Evolutionary conservation across 495 filamentous ascomycete genomes (phyloP).

Genomic region (Parachaetomium inaequale): DNA sequence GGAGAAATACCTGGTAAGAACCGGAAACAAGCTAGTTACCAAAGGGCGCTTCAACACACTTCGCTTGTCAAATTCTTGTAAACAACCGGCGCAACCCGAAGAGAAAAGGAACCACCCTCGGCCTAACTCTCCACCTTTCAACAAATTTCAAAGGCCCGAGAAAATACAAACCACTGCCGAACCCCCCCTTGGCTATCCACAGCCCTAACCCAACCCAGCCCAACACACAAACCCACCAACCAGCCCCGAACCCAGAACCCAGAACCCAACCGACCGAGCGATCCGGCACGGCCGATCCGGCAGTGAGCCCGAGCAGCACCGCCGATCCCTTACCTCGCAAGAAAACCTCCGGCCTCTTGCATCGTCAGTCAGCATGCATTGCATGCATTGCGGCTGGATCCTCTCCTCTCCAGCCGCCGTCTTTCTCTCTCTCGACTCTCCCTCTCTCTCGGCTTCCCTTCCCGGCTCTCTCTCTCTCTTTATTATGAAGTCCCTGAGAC

Average conservation of each 20-base stretch:
- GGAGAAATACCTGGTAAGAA: no score
- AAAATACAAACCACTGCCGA: background rate
- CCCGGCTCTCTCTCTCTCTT: no score
- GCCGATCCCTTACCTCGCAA: conserved; percentile 1
- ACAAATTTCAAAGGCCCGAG: background rate
- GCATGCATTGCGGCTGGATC: no score
- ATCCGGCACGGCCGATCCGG: background rate
- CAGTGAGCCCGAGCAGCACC: background rate
- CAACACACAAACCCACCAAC: background rate
- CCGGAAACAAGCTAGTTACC: no score
- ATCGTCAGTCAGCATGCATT: background rate
- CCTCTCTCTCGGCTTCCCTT: no score
- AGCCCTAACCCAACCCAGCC: background rate
- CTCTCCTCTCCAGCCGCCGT: no score
- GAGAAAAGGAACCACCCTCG: background rate
- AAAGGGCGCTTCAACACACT: no score
- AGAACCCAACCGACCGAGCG: background rate
- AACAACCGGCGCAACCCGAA: background rate
- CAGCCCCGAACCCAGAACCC: background rate
- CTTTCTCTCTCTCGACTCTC: no score
- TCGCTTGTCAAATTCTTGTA: no score
- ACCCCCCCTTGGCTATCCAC: background rate
- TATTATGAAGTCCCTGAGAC: no score
- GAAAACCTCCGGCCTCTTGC: background rate
- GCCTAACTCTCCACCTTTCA: background rate